Base-by-base conservation (phyloP, 2,329 filamentous ascomycete species). In the Xylaria digitata region DNA sequence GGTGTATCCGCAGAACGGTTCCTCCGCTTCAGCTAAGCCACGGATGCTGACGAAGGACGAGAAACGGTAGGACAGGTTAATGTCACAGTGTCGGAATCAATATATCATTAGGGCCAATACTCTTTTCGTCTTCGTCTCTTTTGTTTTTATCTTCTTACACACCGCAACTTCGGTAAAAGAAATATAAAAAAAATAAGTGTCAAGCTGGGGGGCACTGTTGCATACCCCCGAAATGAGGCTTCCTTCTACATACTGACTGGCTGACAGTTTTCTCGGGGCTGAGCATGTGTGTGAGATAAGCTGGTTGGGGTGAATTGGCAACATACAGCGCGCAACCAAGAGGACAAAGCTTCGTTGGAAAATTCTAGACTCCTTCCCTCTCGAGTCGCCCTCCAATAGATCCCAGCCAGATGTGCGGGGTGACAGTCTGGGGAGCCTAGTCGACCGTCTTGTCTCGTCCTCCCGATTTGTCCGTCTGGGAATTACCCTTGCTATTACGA, bases 331-430 rank as follows among this genome's bases (percentile, higher is more conserved):
- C 19, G 13, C 15, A 34, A 23, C 23, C 46, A 53, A 37, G 50
- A 43, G 21, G 32, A 43, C 53, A 30, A 52, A 61, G 34, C 60
- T 59, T 63, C 60, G 64, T 40, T 67, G 45, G 63, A 67, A 66
- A 67, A 69, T 69, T 69, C 66, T 63, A 67, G 67, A 69, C 53
- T 66, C 26, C 61, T 71, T 68, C 67, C 61, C 42, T 69, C 61
- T 63, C 53, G 52, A 58, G 66, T 42, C 66, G 55, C 43, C 56
- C 40, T 48, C 50, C 26, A 42, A 46, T 34, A 13, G 37, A 56
- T 32, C 63, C 56, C 30, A 54, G 45, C 48, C 50, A 56, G 53
- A 19, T 66, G 54, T 70, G 68, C 63, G 68, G 70, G 68, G 65
- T 71, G 65, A 56, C 52, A 64, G 61, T 63, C 70, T 64, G 61